Evolutionary conservation across 2,329 filamentous ascomycete species (phyloP).

Genomic region (Teratosphaeria epicoccoides): DNA sequence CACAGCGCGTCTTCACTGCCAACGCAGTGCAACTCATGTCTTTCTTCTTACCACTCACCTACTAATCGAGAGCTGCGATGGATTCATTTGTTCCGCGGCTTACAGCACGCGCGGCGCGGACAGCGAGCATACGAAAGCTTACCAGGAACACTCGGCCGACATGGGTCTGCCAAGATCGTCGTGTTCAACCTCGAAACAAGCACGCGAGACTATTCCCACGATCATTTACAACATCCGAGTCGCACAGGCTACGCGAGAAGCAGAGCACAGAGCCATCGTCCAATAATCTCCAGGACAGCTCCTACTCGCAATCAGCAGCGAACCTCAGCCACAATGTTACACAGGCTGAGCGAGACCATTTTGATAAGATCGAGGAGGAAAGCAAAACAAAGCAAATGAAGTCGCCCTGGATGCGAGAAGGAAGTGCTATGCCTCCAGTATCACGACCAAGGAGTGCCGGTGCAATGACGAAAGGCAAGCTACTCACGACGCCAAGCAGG

Average conservation of each 20-base stretch:
- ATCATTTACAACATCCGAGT: neutral
- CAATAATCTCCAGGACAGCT: conserved; percentile 12
- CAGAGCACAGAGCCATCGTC: conserved; percentile 1
- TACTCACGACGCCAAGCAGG: conserved; percentile 69
- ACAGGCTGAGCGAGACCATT: conserved; percentile 37
- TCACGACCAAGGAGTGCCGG: conserved; percentile 40
- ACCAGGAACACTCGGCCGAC: neutral
- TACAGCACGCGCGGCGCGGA: conserved; percentile 16
- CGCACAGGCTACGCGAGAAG: neutral
- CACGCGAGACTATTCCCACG: conserved; percentile 1
- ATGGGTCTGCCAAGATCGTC: conserved; percentile 9
- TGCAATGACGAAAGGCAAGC: conserved; percentile 61
- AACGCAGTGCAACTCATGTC: neutral
- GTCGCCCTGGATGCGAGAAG: conserved; percentile 56
- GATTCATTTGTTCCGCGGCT: conserved; percentile 20
- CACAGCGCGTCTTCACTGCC: neutral
- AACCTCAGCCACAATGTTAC: conserved; percentile 36
- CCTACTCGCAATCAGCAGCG: conserved; percentile 25
- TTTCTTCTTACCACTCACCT: neutral
- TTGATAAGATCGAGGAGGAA: conserved; percentile 30
- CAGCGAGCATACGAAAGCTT: conserved; percentile 1
- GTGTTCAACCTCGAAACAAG: conserved; percentile 7
- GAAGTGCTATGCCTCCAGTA: conserved; percentile 49
- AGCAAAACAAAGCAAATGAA: conserved; percentile 48
- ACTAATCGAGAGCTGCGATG: conserved; percentile 8